Evolutionary conservation across 139 green algal genomes (phyloP), one percentile per base, ranked within the genome.

Genomic region (Trebouxia sp.): DNA sequence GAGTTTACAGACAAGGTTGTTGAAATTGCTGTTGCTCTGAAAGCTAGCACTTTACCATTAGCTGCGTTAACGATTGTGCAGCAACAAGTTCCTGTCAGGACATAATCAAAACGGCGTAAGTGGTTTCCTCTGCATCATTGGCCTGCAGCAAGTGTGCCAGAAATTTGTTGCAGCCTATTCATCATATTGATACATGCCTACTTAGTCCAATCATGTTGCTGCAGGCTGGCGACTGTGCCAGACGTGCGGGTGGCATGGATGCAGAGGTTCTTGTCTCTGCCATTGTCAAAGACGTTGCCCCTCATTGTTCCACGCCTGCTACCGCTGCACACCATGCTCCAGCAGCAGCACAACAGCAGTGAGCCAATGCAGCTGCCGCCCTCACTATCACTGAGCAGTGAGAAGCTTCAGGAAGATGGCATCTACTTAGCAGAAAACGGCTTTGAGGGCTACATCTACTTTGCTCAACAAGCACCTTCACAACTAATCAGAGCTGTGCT

Each of bases 341-440:
- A 51, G 69, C 58, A 53, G 14, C n/a, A 69, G 69, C 42, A 39
- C 24, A 37, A 7, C 24, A 12, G 8, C 11, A 26, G 41, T 55
- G 38, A 39, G 43, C 38, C 69, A n/a, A 24, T 77, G 69, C 69
- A 77, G 69, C 69, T 77, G 41, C 69, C 67, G 8, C n/a, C 41
- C 6, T 53, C 69, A 28, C 39, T 53, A 41, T 77, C 58, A 32
- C 72, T 91, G 37, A 85, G 83, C 38, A 86, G 84, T 28, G 90
- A 93, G 82, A 76, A 86, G 74, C 82, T 97, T 12, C 83, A 93
- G 30, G 37, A 80, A 0, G 86, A 91, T 3, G 91, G 94, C 20
- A 69, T 97, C 28, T 97, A 90, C 86, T 84, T 98, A 65, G 81
- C 96, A 66, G 93, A 97, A 85, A 97, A 97, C 65, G 94, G 94